Conservation (phyloP, 139 green algal species). For the Parachlorella kessleri region DNA sequence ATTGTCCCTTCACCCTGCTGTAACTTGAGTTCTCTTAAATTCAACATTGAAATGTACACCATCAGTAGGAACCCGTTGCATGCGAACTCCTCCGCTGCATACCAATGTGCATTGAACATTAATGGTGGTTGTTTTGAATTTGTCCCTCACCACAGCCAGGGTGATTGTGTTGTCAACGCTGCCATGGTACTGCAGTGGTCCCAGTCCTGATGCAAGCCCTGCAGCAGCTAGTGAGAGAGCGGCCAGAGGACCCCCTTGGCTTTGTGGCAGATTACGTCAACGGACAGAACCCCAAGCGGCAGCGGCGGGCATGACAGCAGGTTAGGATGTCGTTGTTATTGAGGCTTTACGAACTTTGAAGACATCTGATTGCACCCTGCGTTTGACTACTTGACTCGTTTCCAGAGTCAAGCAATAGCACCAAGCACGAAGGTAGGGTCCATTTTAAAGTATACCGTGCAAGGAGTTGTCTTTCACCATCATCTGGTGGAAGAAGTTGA, state of each 20-base stretch:
- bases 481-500: neutral
- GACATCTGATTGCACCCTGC: no score
- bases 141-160: no score
- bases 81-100: no score
- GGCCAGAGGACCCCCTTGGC: slow-evolving; percentile 81
- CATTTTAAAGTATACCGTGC: neutral
- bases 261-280: slow-evolving; percentile 82
- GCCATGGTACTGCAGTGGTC: slow-evolving; percentile 84
- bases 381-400: no score
- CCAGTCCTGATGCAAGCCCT: slow-evolving; percentile 81
- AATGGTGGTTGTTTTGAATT: no score
- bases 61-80: no score
- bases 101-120: no score
- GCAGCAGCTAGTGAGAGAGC: slow-evolving; percentile 74
- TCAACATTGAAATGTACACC: no score
- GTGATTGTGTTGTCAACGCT: no score
- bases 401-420: no score
- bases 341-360: neutral
- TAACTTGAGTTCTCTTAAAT: no score
- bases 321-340: neutral
- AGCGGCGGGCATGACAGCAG: neutral
- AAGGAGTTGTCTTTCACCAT: neutral
- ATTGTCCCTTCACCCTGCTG: no score
- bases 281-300: slow-evolving; percentile 76
- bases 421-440: neutral